Conservation (phyloP, 352 stramenopile species). For the Pythium periplocum region DNA sequence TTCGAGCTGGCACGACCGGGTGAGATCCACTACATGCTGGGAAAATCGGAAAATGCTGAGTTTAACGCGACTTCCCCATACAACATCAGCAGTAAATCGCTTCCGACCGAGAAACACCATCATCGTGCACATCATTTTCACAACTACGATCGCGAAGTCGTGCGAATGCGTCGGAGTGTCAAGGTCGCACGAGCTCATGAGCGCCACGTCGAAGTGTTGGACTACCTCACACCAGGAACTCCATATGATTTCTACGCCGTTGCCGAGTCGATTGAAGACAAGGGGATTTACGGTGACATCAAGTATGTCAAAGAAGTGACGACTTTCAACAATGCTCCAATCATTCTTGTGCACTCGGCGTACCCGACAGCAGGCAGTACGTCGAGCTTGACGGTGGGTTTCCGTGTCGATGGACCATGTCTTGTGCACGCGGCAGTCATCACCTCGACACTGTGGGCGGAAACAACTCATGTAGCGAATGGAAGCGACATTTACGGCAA, state of each 20-base stretch:
- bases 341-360: conserved; percentile 56
- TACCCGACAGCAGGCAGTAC: conserved; percentile 50
- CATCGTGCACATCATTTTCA: conserved; percentile 26
- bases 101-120: conserved; percentile 20
- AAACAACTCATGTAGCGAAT: conserved; percentile 28
- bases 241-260: conserved; percentile 63
- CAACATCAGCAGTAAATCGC: conserved; percentile 66
- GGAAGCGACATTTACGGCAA: conserved; percentile 61
- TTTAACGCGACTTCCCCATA: conserved; percentile 67
- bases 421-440: conserved; percentile 61
- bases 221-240: conserved; percentile 54
- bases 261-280: conserved; percentile 39
- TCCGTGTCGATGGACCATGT: conserved; percentile 50
- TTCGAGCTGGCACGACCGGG: conserved; percentile 52
- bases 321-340: conserved; percentile 59
- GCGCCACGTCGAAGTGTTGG: conserved; percentile 48
- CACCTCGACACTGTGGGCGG: conserved; percentile 28
- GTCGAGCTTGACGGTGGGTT: conserved; percentile 48
- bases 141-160: conserved; percentile 56
- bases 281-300: conserved; percentile 56
- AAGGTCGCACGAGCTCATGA: conserved; percentile 20
- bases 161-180: conserved; percentile 39
- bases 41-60: conserved; percentile 46
- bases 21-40: conserved; percentile 73
- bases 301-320: conserved; percentile 34